phyloP scores from a whole-genome alignment of 2,329 filamentous ascomycete species.

The Cucurbitaria berberidis region DNA sequence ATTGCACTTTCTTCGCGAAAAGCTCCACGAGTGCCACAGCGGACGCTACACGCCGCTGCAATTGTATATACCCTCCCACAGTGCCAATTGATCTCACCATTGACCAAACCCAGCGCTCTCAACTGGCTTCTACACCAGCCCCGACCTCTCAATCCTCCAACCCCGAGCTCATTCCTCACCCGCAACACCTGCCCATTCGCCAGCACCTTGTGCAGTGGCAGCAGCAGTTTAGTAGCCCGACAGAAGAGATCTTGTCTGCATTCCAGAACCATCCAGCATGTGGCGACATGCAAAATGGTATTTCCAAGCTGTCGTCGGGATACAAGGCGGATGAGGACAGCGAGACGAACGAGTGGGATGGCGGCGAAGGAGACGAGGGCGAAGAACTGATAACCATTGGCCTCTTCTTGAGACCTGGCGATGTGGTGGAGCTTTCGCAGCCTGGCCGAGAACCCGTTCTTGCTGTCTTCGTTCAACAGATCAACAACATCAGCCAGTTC shows the following conservation, averaged over 20 bases:
- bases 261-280: conserved; percentile 39
- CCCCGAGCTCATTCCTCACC: conserved; percentile 20
- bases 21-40: conserved; percentile 14
- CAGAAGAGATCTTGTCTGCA: conserved; percentile 35
- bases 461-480: conserved; percentile 56
- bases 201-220: conserved; percentile 52
- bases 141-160: conserved; percentile 11
- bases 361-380: conserved; percentile 25
- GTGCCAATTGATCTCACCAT: not conserved
- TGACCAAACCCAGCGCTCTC: conserved; percentile 25
- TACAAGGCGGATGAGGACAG: conserved; percentile 33
- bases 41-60: conserved; percentile 30
- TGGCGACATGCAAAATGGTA: conserved; percentile 30
- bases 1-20: conserved; percentile 13
- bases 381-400: conserved; percentile 44
- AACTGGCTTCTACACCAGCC: conserved; percentile 9
- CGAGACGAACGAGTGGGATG: conserved; percentile 26
- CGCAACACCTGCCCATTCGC: conserved; percentile 29
- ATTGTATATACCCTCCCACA: conserved; percentile 26
- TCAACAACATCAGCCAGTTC: conserved; percentile 53
- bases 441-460: conserved; percentile 51
- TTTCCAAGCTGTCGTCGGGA: conserved; percentile 29
- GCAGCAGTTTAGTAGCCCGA: conserved; percentile 45
- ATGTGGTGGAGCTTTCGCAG: conserved; percentile 56
- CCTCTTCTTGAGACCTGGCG: conserved; percentile 51